Evolutionary conservation across 495 filamentous ascomycete species (phyloP), one percentile per base, ranked within the genome.

Genomic region (Neurospora sp.): DNA sequence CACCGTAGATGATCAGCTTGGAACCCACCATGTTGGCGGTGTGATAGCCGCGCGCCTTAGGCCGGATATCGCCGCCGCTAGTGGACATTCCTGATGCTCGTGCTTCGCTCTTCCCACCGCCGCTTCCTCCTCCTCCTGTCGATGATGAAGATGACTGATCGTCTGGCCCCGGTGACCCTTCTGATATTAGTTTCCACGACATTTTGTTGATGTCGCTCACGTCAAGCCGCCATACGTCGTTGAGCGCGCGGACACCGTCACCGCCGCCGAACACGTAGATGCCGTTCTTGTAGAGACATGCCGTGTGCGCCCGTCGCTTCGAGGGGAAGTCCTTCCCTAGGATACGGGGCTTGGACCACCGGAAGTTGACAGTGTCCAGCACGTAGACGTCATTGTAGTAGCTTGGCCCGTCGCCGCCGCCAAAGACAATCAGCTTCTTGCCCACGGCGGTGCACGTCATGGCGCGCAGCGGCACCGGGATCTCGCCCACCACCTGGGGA

Each of bases 341-440:
- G 70, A 90, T 85, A 41, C 83, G 83, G 68, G 88, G 87, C 48
- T 83, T 83, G 38, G 84, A 85, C 87, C 87, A 91, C 18, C 87
- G 83, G 76, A 87, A 87, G 76, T 87, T 91, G 73, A 88, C 82
- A 41, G 88, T 91, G 78, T 91, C 89, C 41, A 90, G 83, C 48
- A 91, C 88, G 78, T 90, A 91, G 27, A 91, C 87, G 76, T 91
- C 89, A 74, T 90, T 90, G 80, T 90, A 91, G 79, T 91, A 91
- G 22, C 87, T 86, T 1, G 88, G 88, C 1, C 89, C 89, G 74
- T 91, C 89, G 59, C 89, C 89, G 35, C 89, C 89, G 16, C 89
- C 89, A 74, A 91, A 91, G 18, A 91, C 83, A 53, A 91, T 85
- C 20, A 91, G 80, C 79, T 89, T 90, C 80, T 89, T 90, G 70